Evolutionary conservation across 1,139 yeast species (phyloP), one percentile per base, ranked within the genome.

Genomic region (Candida labiduridarum): DNA sequence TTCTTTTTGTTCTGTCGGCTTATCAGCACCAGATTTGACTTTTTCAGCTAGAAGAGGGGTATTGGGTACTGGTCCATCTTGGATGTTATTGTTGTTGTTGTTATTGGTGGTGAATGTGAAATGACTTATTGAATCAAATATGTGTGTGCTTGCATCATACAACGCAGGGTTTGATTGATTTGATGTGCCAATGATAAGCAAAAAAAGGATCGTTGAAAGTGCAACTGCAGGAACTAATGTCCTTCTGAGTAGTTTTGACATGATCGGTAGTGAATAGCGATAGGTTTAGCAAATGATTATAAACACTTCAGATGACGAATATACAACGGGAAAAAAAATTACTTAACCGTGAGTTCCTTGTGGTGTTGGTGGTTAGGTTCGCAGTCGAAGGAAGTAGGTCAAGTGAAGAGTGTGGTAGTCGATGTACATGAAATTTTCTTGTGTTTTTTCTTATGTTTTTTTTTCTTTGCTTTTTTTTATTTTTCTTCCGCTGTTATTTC

Each of bases 61-160:
- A 42, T 48, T 51, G 19, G 38, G 41, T 47, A 10, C 31, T 19
- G 46, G 34, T 2, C 29, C 29, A 25, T 25, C 9, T 34, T 39
- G 45, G 16, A 47, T 25, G n/a, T 47, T 19, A 18, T 6, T 11
- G 18, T 34, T 27, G n/a, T 46, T 22, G 16, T 18, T 36, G 11
- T 36, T 18, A 12, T 38, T 48, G 3, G 48, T 19, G 27, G 50
- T 22, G 29, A 55, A 55, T 27, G 59, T 46, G 25, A 59, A 51
- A 45, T 62, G 66, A 36, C 63, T 53, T 35, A 64, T 47, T 1
- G 64, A 56, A 48, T 62, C 66, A 42, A 65, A 52, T 15, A 67
- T 47, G 14, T 60, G 56, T 27, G 54, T 44, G 5, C 60, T 54
- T 15, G 54, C 47, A 41, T 49, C 40, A 44, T 51, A 55, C 29